These are phyloP conservation scores for Saccharum hybrid DNA, from an alignment of 202 grass and related monocot genomes.

Conservation along the genomic window DNA sequence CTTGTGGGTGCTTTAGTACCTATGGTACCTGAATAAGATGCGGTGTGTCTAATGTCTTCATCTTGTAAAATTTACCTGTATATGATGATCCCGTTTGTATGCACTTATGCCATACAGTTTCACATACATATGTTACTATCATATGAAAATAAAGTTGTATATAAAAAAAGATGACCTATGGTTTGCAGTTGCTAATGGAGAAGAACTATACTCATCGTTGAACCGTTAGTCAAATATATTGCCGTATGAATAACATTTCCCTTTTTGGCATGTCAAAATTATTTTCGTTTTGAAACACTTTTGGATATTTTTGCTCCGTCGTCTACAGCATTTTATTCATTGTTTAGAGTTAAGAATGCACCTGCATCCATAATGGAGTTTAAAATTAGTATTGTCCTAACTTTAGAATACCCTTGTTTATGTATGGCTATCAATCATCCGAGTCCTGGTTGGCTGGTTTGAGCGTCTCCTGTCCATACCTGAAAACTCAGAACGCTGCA, in stretches of 20 bases:
- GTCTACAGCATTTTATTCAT: neutral
- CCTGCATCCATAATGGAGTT: neutral
- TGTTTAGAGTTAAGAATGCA: neutral
- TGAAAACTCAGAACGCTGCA: neutral
- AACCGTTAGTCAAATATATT: neutral
- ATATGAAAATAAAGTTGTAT: neutral
- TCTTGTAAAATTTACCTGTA: conserved; percentile 13
- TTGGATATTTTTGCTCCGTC: neutral
- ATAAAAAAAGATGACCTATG: neutral
- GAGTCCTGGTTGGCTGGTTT: neutral
- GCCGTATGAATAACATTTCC: neutral
- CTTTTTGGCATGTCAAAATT: neutral
- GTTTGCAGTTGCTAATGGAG: neutral
- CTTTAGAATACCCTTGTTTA: conserved; percentile 6
- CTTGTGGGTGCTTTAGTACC: neutral
- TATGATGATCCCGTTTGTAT: conserved; percentile 17
- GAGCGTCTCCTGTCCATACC: neutral
- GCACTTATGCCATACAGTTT: neutral
- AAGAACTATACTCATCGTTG: neutral
- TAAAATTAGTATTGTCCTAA: neutral
- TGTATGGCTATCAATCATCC: neutral
- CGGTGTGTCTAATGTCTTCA: neutral
- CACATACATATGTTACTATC: neutral
- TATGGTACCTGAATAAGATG: conserved; percentile 41
- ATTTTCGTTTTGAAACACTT: neutral